These are phyloP conservation scores for Aspergillus haitiensis DNA, from an alignment of 495 filamentous ascomycete species.

Conservation along the genomic window DNA sequence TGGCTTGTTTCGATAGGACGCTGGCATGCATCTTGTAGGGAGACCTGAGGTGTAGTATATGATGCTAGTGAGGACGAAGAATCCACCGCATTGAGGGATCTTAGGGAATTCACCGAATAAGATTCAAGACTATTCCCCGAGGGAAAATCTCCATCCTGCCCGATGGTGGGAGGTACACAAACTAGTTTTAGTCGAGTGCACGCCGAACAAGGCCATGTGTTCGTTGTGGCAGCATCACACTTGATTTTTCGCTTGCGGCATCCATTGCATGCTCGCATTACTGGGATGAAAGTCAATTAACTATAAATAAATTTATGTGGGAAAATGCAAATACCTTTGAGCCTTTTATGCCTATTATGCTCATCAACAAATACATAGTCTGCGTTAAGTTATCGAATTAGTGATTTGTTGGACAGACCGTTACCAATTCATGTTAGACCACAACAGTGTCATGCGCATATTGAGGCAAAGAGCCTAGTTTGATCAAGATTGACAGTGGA, in stretches of 20 bases:
- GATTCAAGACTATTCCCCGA: constrained; percentile 36
- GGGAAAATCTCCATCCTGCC: constrained; percentile 74
- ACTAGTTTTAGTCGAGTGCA: constrained; percentile 90
- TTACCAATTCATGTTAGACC: neutral
- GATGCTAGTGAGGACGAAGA: constrained; percentile 30
- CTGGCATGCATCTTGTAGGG: constrained; percentile 28
- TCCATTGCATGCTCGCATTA: constrained; percentile 98
- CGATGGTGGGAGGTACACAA: constrained; percentile 87
- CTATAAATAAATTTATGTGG: neutral
- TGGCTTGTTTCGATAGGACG: constrained; percentile 27
- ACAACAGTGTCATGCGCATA: neutral
- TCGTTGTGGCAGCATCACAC: constrained; percentile 96
- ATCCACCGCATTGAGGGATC: constrained; percentile 28
- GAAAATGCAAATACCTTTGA: constrained; percentile 70
- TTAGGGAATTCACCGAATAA: constrained; percentile 23
- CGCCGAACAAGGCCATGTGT: constrained; percentile 96
- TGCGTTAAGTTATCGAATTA: constrained; percentile 35
- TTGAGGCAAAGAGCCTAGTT: too few species aligned
- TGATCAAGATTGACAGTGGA: neutral
- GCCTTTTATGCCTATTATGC: constrained; percentile 94
- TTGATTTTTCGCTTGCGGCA: constrained; percentile 84
- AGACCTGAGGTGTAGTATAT: constrained; percentile 33
- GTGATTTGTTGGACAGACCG: neutral
- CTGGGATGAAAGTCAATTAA: constrained; percentile 45
- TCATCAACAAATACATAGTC: constrained; percentile 99